A percentile compares a stretch with the other conserved stretches of the same genome.
Evolutionary conservation across 2,329 filamentous ascomycete genomes (phyloP).

Genomic region (Fusarium lateritium): DNA sequence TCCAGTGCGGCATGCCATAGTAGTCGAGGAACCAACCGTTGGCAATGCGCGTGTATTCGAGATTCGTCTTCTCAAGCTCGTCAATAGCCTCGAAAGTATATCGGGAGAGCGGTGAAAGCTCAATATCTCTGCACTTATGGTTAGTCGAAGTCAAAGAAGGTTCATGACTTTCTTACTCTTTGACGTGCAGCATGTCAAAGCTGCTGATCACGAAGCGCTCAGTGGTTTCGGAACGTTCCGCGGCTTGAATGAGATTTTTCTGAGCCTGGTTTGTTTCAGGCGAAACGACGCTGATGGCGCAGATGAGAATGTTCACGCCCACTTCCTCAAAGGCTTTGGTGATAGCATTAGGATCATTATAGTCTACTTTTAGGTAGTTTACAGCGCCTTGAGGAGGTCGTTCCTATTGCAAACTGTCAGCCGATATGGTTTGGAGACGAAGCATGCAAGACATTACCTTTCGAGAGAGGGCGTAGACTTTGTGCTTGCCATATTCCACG

Average conservation of each 20-base stretch:
- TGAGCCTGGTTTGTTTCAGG: conserved; percentile 37
- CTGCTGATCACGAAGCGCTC: conserved; percentile 42
- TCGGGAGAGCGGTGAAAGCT: conserved; percentile 33
- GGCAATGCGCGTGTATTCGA: conserved; percentile 35
- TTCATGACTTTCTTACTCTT: conserved; percentile 7
- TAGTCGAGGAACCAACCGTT: conserved; percentile 50
- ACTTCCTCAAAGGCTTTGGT: conserved; percentile 7
- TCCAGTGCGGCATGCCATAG: conserved; percentile 45
- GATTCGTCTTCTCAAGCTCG: conserved; percentile 22
- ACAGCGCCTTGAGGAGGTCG: background rate
- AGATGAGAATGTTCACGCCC: conserved; percentile 33
- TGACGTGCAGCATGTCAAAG: conserved; percentile 42
- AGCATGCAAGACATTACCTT: background rate
- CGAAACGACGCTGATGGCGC: conserved; percentile 39
- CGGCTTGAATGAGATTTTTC: conserved; percentile 35
- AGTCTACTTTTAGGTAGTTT: conserved; percentile 32
- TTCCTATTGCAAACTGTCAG: background rate
- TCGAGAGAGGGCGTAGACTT: conserved; percentile 34
- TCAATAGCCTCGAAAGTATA: conserved; percentile 46
- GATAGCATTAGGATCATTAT: background rate
- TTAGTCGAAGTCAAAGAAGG: accelerated
- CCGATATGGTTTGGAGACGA: too few species aligned
- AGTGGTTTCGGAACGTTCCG: conserved; percentile 13
- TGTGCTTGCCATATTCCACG: conserved; percentile 30
- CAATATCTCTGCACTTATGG: conserved; percentile 23